Conservation (phyloP, 2,329 filamentous ascomycete species). For the Penicillium digitatum region DNA sequence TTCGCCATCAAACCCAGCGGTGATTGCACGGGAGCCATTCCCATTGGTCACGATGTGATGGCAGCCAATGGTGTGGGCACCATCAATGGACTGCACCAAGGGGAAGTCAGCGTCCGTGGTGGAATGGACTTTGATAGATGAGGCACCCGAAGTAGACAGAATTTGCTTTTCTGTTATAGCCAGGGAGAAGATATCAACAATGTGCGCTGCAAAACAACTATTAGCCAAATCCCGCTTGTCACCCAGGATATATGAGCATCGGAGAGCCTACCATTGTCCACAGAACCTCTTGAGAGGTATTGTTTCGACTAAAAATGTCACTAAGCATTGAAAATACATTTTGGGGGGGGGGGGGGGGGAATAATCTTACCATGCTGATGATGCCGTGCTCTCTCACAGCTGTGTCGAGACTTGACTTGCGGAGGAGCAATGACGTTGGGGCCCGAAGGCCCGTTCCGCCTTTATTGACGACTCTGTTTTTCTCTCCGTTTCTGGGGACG, state of each 20-base stretch:
- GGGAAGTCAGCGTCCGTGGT: conserved; percentile 69
- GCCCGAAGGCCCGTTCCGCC: background rate
- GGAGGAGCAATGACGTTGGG: conserved; percentile 8
- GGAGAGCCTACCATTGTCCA: conserved; percentile 70
- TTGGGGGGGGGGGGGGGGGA: too few relatives aligned
- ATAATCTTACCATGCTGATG: background rate
- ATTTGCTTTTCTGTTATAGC: conserved; percentile 70
- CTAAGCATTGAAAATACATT: background rate
- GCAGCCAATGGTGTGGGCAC: conserved; percentile 81
- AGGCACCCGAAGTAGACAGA: conserved; percentile 80
- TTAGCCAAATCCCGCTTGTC: conserved; percentile 22
- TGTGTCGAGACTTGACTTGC: conserved; percentile 2
- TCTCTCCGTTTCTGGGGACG: too few relatives aligned
- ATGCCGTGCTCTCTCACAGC: background rate
- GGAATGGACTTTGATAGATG: conserved; percentile 74
- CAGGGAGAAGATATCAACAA: conserved; percentile 78
- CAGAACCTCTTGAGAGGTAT: conserved; percentile 88
- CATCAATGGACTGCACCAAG: conserved; percentile 71
- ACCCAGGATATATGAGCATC: background rate
- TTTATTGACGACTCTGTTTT: too few relatives aligned
- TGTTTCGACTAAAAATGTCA: conserved; percentile 74
- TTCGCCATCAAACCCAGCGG: conserved; percentile 83
- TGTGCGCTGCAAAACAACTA: conserved; percentile 58
- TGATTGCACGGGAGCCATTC: conserved; percentile 70
- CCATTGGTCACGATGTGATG: conserved; percentile 76